Percentiles rank a stretch among this genome's conserved stretches.
phyloP scores from a whole-genome alignment of 345 rosid species.

The Eucalyptus pumila region DNA sequence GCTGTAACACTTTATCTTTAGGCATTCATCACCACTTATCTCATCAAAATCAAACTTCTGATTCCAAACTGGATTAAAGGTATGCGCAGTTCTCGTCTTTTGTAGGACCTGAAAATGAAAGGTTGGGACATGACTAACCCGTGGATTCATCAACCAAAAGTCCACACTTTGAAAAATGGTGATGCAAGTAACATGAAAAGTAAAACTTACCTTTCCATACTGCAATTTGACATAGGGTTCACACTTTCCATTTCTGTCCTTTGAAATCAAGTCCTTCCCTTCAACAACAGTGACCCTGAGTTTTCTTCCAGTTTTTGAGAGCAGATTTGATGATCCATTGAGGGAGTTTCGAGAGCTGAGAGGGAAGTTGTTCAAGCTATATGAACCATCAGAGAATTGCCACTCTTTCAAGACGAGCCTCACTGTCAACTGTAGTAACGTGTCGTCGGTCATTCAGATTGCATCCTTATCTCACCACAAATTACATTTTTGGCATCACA shows the following conservation, averaged over 20 bases:
- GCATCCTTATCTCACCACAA: not conserved
- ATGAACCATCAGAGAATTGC: slow-evolving; percentile 93
- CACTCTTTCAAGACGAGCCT: slow-evolving; percentile 80
- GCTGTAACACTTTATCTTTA: slow-evolving; percentile 59
- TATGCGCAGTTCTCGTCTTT: slow-evolving; percentile 50
- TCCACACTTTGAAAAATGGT: not conserved
- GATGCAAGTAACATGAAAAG: not conserved
- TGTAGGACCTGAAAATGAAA: slow-evolving; percentile 33
- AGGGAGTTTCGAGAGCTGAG: slow-evolving; percentile 25
- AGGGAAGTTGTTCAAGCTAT: slow-evolving; percentile 33
- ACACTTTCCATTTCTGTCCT: slow-evolving; percentile 57
- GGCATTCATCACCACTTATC: slow-evolving; percentile 71
- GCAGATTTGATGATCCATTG: slow-evolving; percentile 39
- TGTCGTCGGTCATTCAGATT: not conserved
- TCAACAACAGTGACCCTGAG: slow-evolving; percentile 40
- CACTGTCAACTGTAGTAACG: slow-evolving; percentile 51
- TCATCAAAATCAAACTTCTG: slow-evolving; percentile 83
- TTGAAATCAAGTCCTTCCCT: slow-evolving; percentile 55
- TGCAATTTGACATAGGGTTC: slow-evolving; percentile 80
- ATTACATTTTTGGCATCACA: not conserved
- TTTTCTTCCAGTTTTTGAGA: slow-evolving; percentile 65
- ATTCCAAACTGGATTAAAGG: slow-evolving; percentile 47
- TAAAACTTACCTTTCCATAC: slow-evolving; percentile 59
- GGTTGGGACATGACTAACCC: not conserved
- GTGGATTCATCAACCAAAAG: not conserved